Base-by-base conservation (phyloP, 306 rosid species). In the Mucuna pruriens region DNA sequence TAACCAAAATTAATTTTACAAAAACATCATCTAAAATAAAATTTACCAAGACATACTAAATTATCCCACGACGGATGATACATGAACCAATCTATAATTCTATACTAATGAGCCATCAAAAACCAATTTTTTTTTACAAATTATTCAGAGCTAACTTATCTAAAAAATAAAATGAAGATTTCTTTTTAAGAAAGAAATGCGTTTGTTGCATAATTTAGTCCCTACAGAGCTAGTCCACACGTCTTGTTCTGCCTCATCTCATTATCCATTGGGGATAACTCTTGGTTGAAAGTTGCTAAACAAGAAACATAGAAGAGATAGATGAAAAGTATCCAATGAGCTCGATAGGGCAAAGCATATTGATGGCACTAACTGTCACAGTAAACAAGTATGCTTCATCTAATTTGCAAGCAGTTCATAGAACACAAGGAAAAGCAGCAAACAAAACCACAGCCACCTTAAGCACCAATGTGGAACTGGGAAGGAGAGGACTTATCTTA, bases 351-450 rank as follows among this genome's bases (percentile, higher is more conserved):
- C 97, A 95, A 71, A 91, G 82, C 88, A 87, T 89, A 45, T 61
- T 91, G 87, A 95, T 95, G 98, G 97, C 98, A 19, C 82, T 93
- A 25, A 90, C 97, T 40, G 90, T 87, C 15, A 88, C 97, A 2
- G 88, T 92, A 29, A 95, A 95, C 94, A 92, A 87, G 80, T 85
- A 79, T 77, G 94, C 90, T 74, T 95, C 92, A 10, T 93, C 95
- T 1, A 95, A 93, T 78, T 77, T 91, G 51, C 97, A 89, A 70
- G 90, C 95, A 11, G 93, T 90, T 77, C 92, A 80, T 9, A 80
- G 84, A 84, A 87, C 61, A 54, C 85, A 84, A 52, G 54, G 49
- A 5, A 83, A 75, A 70, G 20, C 7, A 7, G 19, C 87, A 58
- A 68, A 58, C 36, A 26, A 64, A 68, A 12, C 84, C 7, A 15